These are phyloP conservation scores for Penicillium italicum DNA, from an alignment of 2,329 filamentous ascomycete genomes.

Conservation along the genomic window DNA sequence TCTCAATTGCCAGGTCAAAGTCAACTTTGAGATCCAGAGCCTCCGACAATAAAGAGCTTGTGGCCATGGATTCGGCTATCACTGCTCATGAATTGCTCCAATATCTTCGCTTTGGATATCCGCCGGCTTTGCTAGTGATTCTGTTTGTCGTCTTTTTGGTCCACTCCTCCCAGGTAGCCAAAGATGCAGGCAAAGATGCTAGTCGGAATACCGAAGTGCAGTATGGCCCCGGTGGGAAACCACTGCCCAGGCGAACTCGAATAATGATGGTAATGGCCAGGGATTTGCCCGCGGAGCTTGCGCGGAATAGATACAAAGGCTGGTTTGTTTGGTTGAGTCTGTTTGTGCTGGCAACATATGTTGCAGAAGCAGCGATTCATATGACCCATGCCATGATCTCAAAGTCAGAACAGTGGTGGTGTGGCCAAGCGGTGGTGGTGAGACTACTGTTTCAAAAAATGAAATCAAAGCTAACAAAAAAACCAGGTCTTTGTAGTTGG, in stretches of 20 bases:
- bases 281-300: background rate
- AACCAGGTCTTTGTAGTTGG: conserved; percentile 76
- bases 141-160: background rate
- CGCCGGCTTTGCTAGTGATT: background rate
- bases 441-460: conserved; percentile 31
- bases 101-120: background rate
- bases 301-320: conserved; percentile 48
- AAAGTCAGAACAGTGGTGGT: conserved; percentile 71
- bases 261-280: background rate
- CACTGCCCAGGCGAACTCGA: background rate
- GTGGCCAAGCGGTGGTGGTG: conserved; percentile 72
- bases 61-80: background rate
- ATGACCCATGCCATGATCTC: conserved; percentile 68
- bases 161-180: background rate
- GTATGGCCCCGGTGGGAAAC: background rate
- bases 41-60: background rate
- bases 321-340: conserved; percentile 72
- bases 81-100: background rate
- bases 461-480: conserved; percentile 15
- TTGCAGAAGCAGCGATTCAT: conserved; percentile 69
- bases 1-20: background rate
- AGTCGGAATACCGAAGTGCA: background rate
- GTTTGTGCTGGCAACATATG: conserved; percentile 68
- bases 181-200: background rate
- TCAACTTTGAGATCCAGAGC: background rate